Evolutionary conservation across 2,329 filamentous ascomycete genomes (phyloP), one percentile per base, ranked within the genome.

Genomic region (Fusarium sp.): DNA sequence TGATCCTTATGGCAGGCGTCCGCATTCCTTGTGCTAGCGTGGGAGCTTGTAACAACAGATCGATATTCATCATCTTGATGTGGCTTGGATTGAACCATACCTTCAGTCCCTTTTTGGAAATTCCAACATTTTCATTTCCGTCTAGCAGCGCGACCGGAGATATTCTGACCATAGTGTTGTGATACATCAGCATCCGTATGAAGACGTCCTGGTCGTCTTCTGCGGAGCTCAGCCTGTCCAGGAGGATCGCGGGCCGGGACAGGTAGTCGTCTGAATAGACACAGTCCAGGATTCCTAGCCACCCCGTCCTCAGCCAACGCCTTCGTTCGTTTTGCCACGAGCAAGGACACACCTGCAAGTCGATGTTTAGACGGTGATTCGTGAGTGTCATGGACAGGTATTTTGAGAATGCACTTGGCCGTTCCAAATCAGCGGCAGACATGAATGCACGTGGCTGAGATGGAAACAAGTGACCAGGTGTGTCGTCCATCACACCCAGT

Each of bases 121-220:
- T 38, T 5, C 5, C 9, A 6, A 20, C 36, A n/a, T 11, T 1
- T 40, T n/a, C 2, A 40, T n/a, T n/a, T 5, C 9, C 10, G 8
- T 11, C 2, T 10, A 6, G 9, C 18, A 11, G 36, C 18, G 18
- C 5, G 36, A 3, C 36, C 36, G 36, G 36, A 6, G 38, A 42
- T 13, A 42, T 20, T 42, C n/a, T 42, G 7, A 40, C 5, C 36
- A 2, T n/a, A 5, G 14, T 3, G 4, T n/a, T n/a, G 9, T 5
- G 0, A 11, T 10, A 0, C 9, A 3, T 10, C 1, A 3, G 4
- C 2, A 2, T 1, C 18, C 36, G 4, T 11, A 10, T 11, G 36
- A 40, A 42, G 38, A 20, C n/a, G 3, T 3, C 11, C 11, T 42
- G 40, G 40, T 7, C 6, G 40, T 22, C 20, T 14, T 22, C 40